Evolutionary conservation across 371 early-diverging fungal genomes (phyloP), one percentile per base, ranked within the genome.

Genomic region (Apophysomyces elegans): DNA sequence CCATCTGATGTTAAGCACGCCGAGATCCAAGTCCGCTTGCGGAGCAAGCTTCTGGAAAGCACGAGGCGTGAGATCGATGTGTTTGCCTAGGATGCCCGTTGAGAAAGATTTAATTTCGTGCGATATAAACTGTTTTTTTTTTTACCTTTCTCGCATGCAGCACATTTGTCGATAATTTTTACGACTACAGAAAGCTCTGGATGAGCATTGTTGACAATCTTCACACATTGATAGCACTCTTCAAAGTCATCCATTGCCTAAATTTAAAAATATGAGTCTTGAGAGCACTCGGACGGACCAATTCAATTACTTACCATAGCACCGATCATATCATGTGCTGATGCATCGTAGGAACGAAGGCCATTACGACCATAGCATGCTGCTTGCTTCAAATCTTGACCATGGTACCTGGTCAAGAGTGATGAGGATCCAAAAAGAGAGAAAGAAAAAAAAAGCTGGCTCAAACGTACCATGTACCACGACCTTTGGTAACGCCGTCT

Each of bases 281-380:
- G 9, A 5, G 7, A 36, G 37, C 18, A 11, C 13, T 16, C 39
- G 5, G 12, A 36, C 41, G 14, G 6, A 8, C 36, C 18, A 13
- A 16, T n/a, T 35, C 16, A 46, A 2, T 1, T 54, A 9, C 1
- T 62, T 65, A 70, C 75, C 77, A 76, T 73, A 16, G 77, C 77
- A 39, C 77, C 73, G 56, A 76, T 73, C 74, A 73, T 66, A 47
- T 71, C 71, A 32, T 59, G 39, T 3, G 63, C 32, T 12, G 59
- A 35, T 13, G 77, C 77, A 67, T 64, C 50, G 36, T 69, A 66
- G 32, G 68, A 63, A 36, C 59, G 59, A 36, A 74, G 64, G 11
- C 71, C 71, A 39, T 76, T 73, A 56, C 74, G 64, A 60, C 47
- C 66, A 39, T 66, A 76, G 47, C 77, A 76, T 46, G 77, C 77